Evolutionary conservation across 1,284 basidiomycete genomes (phyloP), one percentile per base, ranked within the genome.

Genomic region (Sphagnurus paluster): DNA sequence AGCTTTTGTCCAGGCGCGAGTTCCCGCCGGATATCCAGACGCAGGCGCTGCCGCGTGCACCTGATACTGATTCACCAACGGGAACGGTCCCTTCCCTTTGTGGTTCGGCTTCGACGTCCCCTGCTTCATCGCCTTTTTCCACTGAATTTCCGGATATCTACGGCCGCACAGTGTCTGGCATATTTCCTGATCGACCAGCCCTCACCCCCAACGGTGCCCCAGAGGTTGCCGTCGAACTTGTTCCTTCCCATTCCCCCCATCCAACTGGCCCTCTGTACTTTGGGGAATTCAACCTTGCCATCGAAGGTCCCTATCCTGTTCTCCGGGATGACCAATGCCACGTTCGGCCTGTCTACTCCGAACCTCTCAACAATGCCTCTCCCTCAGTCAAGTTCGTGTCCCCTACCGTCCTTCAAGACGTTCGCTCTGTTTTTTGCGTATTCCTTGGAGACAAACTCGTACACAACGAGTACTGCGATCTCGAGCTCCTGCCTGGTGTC

Each of bases 341-440:
- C 19, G 44, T 52, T 37, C 44, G 44, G 13, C 37, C 50, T 11
- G 49, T 32, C 19, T 40, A 49, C 19, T 32, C 44, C 2, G 50
- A 41, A 1, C 42, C 41, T 14, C 44, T 49, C 9, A 46, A 29
- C 38, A 46, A 41, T 29, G 21, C 45, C 17, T 38, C 42, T 14
- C 50, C 50, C 29, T 48, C 51, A 25, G 46, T 53, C 30, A 50
- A 46, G 35, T 39, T 52, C 40, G 24, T 40, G 8, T 51, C 45
- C 46, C 49, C 47, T 23, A 45, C 40, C 35, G 13, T 26, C n/a
- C 25, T 50, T 14, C 49, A 46, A 1, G 10, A 34, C 8, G 61
- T 60, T 42, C 49, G 39, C 3, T 66, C 67, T 1, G 50, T 60
- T 16, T 72, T 66, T 58, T 60, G 57, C n/a, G 67, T 73, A 13